Conservation (phyloP, 2,329 filamentous ascomycete species). For the Nothomitra cinnamomea region DNA sequence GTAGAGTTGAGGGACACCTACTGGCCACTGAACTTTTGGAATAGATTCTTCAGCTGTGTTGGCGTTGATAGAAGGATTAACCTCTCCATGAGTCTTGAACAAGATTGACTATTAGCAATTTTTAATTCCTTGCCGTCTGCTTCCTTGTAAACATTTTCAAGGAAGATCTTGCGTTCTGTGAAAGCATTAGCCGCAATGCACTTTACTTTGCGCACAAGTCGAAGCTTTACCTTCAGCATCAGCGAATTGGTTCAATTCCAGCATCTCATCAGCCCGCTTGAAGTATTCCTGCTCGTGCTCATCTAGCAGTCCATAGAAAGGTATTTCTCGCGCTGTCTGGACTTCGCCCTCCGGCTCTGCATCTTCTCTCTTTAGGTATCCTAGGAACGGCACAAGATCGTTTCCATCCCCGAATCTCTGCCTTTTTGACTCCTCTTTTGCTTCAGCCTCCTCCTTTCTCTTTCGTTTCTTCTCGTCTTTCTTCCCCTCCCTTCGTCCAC, state of each 20-base stretch:
- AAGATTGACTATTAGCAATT: slow-evolving; percentile 87
- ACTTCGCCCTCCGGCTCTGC: slow-evolving; percentile 14
- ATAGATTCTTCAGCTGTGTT: slow-evolving; percentile 70
- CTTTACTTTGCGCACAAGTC: background rate
- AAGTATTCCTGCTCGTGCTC: slow-evolving; percentile 95
- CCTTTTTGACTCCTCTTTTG: slow-evolving; percentile 13
- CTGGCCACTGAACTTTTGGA: slow-evolving; percentile 70
- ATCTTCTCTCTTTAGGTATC: slow-evolving; percentile 20
- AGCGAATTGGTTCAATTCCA: slow-evolving; percentile 78
- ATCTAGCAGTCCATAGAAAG: slow-evolving; percentile 86
- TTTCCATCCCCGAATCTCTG: slow-evolving; percentile 21
- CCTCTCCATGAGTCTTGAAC: slow-evolving; percentile 81
- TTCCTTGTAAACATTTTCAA: slow-evolving; percentile 73
- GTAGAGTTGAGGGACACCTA: slow-evolving; percentile 19
- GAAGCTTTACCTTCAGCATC: slow-evolving; percentile 38
- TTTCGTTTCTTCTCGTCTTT: slow-evolving; percentile 29
- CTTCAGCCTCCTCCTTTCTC: slow-evolving; percentile 27
- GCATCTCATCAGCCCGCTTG: slow-evolving; percentile 69
- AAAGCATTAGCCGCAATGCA: background rate
- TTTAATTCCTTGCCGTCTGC: slow-evolving; percentile 88
- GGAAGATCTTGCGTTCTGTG: slow-evolving; percentile 27
- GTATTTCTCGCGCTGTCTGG: slow-evolving; percentile 33
- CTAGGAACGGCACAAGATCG: slow-evolving; percentile 21
- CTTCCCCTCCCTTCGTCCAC: slow-evolving; percentile 29
- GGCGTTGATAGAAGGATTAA: slow-evolving; percentile 68